Percentiles rank a stretch among this genome's conserved stretches.
These are phyloP conservation scores for Bonia amplexicaulis DNA, from an alignment of 176 grass and related monocot genomes.

Conservation along the genomic window DNA sequence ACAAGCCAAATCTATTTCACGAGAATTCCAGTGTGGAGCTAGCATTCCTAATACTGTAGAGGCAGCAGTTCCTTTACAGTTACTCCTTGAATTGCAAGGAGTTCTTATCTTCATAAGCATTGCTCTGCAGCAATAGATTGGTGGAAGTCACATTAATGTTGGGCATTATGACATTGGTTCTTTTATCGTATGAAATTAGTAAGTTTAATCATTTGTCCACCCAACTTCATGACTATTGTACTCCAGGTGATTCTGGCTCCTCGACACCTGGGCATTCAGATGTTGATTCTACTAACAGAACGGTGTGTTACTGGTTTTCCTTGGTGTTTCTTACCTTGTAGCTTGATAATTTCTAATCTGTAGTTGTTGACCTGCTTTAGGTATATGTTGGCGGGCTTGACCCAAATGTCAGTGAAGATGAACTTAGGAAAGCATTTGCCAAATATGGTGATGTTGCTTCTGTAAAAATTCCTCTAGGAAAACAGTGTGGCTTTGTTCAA, in stretches of 20 bases:
- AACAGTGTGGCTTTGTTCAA: slow-evolving; percentile 96
- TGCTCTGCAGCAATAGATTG: not conserved
- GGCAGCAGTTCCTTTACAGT: not conserved
- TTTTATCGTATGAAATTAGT: not conserved
- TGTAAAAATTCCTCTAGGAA: slow-evolving; percentile 93
- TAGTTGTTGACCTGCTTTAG: slow-evolving; percentile 39
- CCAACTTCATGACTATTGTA: slow-evolving; percentile 18
- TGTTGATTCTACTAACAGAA: slow-evolving; percentile 52
- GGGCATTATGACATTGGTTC: not conserved
- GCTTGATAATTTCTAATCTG: slow-evolving; percentile 22
- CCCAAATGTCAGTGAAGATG: slow-evolving; percentile 73
- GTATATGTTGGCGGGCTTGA: slow-evolving; percentile 96
- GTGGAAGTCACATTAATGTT: not conserved
- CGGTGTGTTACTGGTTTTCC: slow-evolving; percentile 27
- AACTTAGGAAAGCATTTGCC: slow-evolving; percentile 75
- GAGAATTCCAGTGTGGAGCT: not conserved
- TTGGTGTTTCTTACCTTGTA: not conserved
- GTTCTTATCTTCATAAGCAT: slow-evolving; percentile 13
- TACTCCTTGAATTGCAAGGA: not conserved
- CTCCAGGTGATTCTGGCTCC: slow-evolving; percentile 52
- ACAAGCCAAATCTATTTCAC: not conserved
- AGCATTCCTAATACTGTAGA: not conserved
- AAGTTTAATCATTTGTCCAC: slow-evolving; percentile 11
- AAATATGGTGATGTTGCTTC: slow-evolving; percentile 88
- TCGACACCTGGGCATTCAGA: slow-evolving; percentile 46